These are phyloP conservation scores for Leptographium galeiforme DNA, from an alignment of 2,329 filamentous ascomycete genomes.

Conservation along the genomic window DNA sequence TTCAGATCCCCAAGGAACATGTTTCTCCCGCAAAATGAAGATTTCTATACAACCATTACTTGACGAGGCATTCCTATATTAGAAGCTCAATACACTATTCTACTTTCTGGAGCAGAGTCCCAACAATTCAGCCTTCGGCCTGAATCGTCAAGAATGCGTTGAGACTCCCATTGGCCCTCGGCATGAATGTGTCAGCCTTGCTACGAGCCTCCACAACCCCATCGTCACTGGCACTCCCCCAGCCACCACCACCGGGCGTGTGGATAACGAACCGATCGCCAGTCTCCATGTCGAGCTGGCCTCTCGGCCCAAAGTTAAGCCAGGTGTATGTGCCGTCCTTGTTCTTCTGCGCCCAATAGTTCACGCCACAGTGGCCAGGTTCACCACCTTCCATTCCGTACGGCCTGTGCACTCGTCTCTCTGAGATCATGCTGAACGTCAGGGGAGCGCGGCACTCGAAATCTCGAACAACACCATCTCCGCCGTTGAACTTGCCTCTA, in stretches of 20 bases:
- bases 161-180: not conserved
- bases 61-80: not conserved
- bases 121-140: not conserved
- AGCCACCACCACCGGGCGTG: not conserved
- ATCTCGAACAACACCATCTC: conserved; percentile 19
- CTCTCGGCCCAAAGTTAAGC: conserved; percentile 40
- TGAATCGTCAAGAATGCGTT: not conserved
- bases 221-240: conserved; percentile 34
- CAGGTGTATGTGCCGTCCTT: not conserved
- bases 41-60: too few relatives aligned
- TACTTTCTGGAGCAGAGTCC: not conserved
- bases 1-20: too few relatives aligned
- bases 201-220: not conserved
- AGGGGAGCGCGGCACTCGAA: conserved; percentile 19
- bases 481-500: conserved; percentile 15
- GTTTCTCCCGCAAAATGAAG: too few relatives aligned
- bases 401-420: conserved; percentile 18
- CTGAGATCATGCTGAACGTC: conserved; percentile 21
- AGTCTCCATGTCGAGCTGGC: conserved; percentile 59
- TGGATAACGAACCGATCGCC: not conserved
- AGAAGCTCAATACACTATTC: not conserved
- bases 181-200: not conserved
- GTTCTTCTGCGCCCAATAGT: not conserved
- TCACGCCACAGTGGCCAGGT: conserved; percentile 7
- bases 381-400: conserved; percentile 21